A percentile compares a stretch with the other conserved stretches of the same genome.
Evolutionary conservation across 176 grass and related monocot species (phyloP).

Genomic region (Typha latifolia): DNA sequence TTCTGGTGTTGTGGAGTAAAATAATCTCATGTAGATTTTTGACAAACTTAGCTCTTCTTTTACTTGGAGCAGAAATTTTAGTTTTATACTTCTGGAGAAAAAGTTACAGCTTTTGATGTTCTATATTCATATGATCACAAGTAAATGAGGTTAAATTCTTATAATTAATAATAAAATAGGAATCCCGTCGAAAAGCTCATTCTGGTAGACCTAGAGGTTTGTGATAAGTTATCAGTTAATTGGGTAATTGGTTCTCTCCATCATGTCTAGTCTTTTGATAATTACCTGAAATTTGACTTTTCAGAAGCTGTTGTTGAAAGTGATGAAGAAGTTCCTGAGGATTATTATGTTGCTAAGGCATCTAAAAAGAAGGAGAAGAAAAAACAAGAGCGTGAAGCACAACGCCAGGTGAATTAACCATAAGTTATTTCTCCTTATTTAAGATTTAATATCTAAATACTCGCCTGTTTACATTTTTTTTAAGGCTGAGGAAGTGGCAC

Average conservation of each 20-base stretch:
- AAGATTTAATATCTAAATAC: not conserved
- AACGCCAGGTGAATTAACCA: slow-evolving; percentile 47
- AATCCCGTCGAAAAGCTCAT: too few relatives aligned
- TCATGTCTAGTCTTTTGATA: not conserved
- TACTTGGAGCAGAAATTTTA: too few relatives aligned
- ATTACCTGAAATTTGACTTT: not conserved
- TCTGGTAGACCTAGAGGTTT: too few relatives aligned
- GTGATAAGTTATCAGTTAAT: not conserved
- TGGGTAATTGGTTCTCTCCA: not conserved
- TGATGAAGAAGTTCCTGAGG: slow-evolving; percentile 44
- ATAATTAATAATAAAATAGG: too few relatives aligned
- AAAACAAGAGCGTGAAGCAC: slow-evolving; percentile 62
- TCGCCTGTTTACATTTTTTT: slow-evolving; percentile 4
- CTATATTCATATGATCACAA: too few relatives aligned
- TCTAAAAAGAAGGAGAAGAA: slow-evolving; percentile 93
- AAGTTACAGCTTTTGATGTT: too few relatives aligned
- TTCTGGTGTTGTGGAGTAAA: too few relatives aligned
- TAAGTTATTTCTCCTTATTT: not conserved
- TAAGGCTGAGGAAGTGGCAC: slow-evolving; percentile 56
- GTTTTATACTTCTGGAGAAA: too few relatives aligned
- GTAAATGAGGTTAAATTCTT: too few relatives aligned
- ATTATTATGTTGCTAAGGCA: slow-evolving; percentile 29
- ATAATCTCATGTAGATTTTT: too few relatives aligned
- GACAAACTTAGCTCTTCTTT: too few relatives aligned
- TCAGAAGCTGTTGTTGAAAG: slow-evolving; percentile 36